These are phyloP conservation scores for Naganishia onofrii DNA, from an alignment of 768 basidiomycete genomes.

Conservation along the genomic window DNA sequence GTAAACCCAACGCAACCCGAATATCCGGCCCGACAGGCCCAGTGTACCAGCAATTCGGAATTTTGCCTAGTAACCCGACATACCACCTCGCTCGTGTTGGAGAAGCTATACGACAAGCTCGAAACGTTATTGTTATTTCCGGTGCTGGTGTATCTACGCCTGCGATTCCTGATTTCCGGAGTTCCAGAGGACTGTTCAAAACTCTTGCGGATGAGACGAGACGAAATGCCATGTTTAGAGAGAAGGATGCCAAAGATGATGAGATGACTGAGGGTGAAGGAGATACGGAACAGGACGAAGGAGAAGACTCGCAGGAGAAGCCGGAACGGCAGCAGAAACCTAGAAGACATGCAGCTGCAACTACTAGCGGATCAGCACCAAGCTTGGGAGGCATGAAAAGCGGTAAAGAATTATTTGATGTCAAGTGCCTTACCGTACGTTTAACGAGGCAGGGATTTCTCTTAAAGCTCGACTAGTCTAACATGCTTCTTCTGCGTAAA, in stretches of 20 bases:
- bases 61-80: constrained; percentile 20
- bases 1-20: neutral
- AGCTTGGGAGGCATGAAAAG: constrained; percentile 73
- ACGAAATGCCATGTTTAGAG: constrained; percentile 12
- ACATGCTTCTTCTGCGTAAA: constrained; percentile 41
- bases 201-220: constrained; percentile 23
- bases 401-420: constrained; percentile 79
- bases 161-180: constrained; percentile 34
- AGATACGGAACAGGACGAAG: neutral
- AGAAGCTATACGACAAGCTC: constrained; percentile 27
- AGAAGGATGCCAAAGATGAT: neutral
- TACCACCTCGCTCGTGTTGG: constrained; percentile 29
- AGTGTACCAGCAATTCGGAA: constrained; percentile 25
- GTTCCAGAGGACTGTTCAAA: constrained; percentile 32
- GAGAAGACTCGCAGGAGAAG: neutral
- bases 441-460: constrained; percentile 24
- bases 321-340: constrained; percentile 27
- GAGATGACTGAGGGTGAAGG: neutral
- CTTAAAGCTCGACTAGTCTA: neutral
- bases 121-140: constrained; percentile 31
- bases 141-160: constrained; percentile 33
- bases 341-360: neutral
- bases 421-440: constrained; percentile 75
- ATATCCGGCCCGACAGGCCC: neutral
- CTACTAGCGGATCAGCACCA: neutral